These are phyloP conservation scores for Polyporus arcularius DNA, from an alignment of 768 basidiomycete genomes.

Conservation along the genomic window DNA sequence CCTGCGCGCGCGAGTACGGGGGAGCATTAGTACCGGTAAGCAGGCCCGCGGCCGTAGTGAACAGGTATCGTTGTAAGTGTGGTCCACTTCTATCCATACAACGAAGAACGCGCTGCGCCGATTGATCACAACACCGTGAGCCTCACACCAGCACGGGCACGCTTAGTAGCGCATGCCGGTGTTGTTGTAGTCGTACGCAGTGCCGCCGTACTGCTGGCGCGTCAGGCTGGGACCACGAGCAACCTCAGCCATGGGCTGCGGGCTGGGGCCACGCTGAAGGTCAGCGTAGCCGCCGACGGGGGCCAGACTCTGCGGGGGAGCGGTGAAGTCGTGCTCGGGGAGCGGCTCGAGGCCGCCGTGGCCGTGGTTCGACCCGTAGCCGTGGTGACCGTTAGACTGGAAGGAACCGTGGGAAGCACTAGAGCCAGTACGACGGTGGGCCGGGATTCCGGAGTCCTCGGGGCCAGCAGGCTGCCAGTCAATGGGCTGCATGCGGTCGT, in stretches of 20 bases:
- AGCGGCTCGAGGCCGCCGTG: constrained; percentile 43
- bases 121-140: constrained; percentile 6
- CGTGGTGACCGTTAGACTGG: constrained; percentile 51
- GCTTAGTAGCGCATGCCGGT: constrained; percentile 22
- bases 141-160: not conserved
- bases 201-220: constrained; percentile 48
- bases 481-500: constrained; percentile 83
- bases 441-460: constrained; percentile 47
- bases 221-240: constrained; percentile 49
- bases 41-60: not conserved
- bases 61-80: constrained; percentile 23
- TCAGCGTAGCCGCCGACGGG: constrained; percentile 84
- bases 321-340: constrained; percentile 79
- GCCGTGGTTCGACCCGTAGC: constrained; percentile 31
- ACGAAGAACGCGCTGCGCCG: constrained; percentile 17
- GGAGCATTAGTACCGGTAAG: not conserved
- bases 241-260: constrained; percentile 66
- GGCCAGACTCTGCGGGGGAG: constrained; percentile 55
- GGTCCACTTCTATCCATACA: constrained; percentile 24
- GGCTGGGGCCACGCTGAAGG: constrained; percentile 72
- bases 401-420: constrained; percentile 62
- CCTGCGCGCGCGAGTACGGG: not conserved
- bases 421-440: constrained; percentile 56
- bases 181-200: constrained; percentile 33
- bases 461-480: constrained; percentile 77